phyloP scores from a whole-genome alignment of 192 early-diverging fungal genomes.

The Dimargaris xerosporica region DNA sequence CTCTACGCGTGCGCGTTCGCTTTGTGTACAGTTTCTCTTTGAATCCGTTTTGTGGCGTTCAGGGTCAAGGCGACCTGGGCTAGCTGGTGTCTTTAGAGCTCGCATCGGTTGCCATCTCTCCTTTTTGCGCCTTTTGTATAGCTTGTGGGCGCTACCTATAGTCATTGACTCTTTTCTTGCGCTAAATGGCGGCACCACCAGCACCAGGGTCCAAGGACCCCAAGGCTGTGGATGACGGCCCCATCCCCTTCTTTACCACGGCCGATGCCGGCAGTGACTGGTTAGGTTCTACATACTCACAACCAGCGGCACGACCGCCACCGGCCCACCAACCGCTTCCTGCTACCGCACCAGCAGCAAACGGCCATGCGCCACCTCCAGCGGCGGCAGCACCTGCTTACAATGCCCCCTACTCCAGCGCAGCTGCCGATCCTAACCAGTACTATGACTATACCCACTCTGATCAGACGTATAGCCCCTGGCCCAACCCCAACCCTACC shows the following conservation, averaged over 20 bases:
- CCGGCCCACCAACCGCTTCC: background rate
- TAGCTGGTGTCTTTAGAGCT: no score
- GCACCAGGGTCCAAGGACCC: background rate
- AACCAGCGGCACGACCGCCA: background rate
- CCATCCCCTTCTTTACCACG: slow-evolving; percentile 6
- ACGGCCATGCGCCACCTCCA: background rate
- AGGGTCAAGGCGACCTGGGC: no score
- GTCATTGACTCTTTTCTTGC: no score
- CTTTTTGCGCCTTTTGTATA: no score
- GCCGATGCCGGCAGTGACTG: background rate
- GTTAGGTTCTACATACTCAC: background rate
- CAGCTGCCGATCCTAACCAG: background rate
- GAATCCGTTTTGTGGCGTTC: no score
- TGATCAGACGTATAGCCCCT: background rate
- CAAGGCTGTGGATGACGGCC: background rate
- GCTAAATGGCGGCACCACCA: background rate
- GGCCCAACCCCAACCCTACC: background rate
- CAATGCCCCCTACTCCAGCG: background rate
- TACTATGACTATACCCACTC: background rate
- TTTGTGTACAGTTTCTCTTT: no score
- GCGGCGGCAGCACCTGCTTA: background rate
- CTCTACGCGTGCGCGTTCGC: no score
- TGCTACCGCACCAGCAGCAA: no score
- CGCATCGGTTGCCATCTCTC: no score
- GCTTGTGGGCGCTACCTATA: no score